Evolutionary conservation across 768 basidiomycete genomes (phyloP).

Genomic region (Pleurotus pulmonarius): DNA sequence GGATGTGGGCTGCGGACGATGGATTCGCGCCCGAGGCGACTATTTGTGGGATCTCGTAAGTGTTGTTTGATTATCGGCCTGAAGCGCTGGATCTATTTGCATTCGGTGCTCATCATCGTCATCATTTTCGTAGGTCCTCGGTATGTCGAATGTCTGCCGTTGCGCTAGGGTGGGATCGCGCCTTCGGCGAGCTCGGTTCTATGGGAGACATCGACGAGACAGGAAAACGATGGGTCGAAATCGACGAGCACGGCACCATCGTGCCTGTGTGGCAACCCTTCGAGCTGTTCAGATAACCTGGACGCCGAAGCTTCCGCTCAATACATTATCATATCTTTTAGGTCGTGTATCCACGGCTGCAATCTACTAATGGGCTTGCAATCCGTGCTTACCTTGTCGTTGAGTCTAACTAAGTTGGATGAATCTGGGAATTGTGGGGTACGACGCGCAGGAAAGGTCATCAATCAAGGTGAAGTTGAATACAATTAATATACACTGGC

Average conservation of each 20-base stretch:
- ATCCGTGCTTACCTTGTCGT: no score
- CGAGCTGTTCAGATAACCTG: slow-evolving; percentile 31
- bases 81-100: not conserved
- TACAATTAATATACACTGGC: no score
- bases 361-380: no score
- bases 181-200: slow-evolving; percentile 51
- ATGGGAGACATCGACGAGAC: slow-evolving; percentile 44
- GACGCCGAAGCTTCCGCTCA: no score
- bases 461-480: no score
- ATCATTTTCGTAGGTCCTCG: slow-evolving; percentile 42
- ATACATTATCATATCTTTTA: no score
- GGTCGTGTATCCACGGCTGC: no score
- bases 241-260: slow-evolving; percentile 56
- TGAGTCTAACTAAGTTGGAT: no score
- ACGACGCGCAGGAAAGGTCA: no score
- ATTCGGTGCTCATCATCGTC: no score
- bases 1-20: slow-evolving; percentile 48
- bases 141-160: slow-evolving; percentile 57
- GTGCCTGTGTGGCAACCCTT: slow-evolving; percentile 59
- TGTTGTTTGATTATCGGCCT: not conserved
- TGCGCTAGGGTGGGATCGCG: slow-evolving; percentile 59
- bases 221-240: slow-evolving; percentile 56
- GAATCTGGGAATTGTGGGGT: no score
- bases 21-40: slow-evolving; percentile 47
- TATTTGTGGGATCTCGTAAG: slow-evolving; percentile 59